phyloP scores from a whole-genome alignment of 192 early-diverging fungal genomes.

The Coemansia sp. region DNA sequence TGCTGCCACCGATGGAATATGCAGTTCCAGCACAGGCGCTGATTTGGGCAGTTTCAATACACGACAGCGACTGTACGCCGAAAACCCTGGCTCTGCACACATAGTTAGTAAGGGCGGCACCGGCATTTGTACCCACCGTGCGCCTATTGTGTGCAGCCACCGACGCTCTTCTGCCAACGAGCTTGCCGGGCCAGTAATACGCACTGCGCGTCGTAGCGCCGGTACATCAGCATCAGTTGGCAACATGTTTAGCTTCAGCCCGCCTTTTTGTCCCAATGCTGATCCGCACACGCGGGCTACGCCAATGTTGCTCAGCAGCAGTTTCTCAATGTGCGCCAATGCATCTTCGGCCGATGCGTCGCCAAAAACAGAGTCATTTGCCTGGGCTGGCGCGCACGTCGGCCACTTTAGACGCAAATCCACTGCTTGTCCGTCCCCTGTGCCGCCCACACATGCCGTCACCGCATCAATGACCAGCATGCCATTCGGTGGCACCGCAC shows the following conservation, averaged over 20 bases:
- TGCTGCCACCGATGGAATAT: constrained; percentile 13
- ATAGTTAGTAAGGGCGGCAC: constrained; percentile 14
- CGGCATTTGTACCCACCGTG: constrained; percentile 27
- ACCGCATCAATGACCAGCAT: background rate
- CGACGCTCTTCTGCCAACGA: constrained; percentile 16
- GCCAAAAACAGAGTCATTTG: background rate
- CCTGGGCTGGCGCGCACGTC: constrained; percentile 15
- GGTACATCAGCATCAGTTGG: background rate
- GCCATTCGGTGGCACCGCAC: constrained; percentile 1
- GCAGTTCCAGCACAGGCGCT: constrained; percentile 8
- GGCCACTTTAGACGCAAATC: constrained; percentile 27
- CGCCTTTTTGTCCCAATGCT: constrained; percentile 1
- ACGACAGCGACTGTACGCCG: constrained; percentile 47
- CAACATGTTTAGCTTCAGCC: constrained; percentile 1
- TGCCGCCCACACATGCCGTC: constrained; percentile 5
- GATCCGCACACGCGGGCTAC: constrained; percentile 15
- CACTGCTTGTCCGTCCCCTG: background rate
- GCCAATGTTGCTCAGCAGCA: constrained; percentile 27
- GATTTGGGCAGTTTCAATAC: constrained; percentile 13
- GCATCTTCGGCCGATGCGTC: constrained; percentile 2
- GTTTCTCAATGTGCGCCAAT: constrained; percentile 29
- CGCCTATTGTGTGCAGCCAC: constrained; percentile 16
- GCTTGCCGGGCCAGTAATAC: constrained; percentile 16
- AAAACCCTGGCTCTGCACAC: constrained; percentile 21
- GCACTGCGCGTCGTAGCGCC: constrained; percentile 17